These are phyloP conservation scores for Lactarius vividus DNA, from an alignment of 768 basidiomycete genomes.

Conservation along the genomic window DNA sequence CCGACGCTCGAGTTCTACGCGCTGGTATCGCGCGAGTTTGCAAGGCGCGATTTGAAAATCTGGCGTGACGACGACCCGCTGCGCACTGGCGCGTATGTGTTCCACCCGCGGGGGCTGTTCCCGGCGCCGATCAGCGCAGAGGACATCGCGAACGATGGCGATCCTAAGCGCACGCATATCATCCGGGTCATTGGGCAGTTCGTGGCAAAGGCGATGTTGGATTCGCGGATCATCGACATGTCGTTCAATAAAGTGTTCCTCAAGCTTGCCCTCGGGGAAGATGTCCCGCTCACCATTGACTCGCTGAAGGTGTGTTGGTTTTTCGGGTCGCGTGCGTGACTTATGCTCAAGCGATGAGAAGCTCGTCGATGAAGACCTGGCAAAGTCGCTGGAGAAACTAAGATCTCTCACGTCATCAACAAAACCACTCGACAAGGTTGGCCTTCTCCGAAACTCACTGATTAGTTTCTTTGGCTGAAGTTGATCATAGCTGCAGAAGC, in stretches of 20 bases:
- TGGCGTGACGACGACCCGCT: conserved; percentile 84
- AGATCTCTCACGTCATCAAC: conserved; percentile 58
- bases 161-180: conserved; percentile 80
- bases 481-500: conserved; percentile 28
- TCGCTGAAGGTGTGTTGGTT: conserved; percentile 62
- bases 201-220: conserved; percentile 93
- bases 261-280: conserved; percentile 83
- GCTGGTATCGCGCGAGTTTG: conserved; percentile 94
- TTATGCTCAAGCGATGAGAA: conserved; percentile 33
- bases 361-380: conserved; percentile 83
- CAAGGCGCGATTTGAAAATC: conserved; percentile 78
- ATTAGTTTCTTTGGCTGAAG: not conserved
- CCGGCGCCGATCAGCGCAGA: conserved; percentile 77
- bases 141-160: conserved; percentile 68
- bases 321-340: not conserved
- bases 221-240: conserved; percentile 96
- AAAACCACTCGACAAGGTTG: conserved; percentile 40
- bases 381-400: conserved; percentile 79
- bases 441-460: not conserved
- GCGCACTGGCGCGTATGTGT: conserved; percentile 66
- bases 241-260: conserved; percentile 95
- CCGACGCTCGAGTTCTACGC: conserved; percentile 99
- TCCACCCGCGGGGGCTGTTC: conserved; percentile 83
- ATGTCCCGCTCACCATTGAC: conserved; percentile 79
- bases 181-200: conserved; percentile 93